These are phyloP conservation scores for Sergeia podlipaevii DNA, from an alignment of 208 protist species.

Conservation along the genomic window DNA sequence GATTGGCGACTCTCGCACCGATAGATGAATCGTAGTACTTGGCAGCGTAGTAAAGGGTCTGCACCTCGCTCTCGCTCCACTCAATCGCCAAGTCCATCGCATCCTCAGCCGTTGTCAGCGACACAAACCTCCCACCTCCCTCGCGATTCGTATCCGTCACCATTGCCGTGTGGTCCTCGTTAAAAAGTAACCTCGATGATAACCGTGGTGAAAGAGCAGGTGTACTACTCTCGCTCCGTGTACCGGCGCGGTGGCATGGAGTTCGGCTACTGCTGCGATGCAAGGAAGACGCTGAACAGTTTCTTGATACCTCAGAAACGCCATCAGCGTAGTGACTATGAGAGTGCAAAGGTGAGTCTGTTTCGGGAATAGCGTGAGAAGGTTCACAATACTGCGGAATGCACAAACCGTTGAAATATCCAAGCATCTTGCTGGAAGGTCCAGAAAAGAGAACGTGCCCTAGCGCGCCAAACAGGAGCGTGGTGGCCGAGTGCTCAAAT, in stretches of 20 bases:
- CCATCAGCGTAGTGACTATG: neutral
- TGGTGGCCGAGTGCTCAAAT: constrained; percentile 27
- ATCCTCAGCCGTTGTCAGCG: constrained; percentile 5
- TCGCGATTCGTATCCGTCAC: neutral
- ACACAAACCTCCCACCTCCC: neutral
- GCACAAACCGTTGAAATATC: constrained; percentile 49
- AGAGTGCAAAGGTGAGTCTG: neutral
- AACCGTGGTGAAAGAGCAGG: neutral
- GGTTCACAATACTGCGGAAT: constrained; percentile 18
- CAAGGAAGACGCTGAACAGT: no score
- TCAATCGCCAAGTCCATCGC: constrained; percentile 44
- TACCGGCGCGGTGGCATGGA: neutral
- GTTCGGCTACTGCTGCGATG: no score
- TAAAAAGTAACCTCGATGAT: constrained; percentile 7
- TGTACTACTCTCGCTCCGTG: neutral
- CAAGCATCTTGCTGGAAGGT: constrained; percentile 9
- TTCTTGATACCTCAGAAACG: neutral
- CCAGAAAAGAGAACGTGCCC: constrained; percentile 54
- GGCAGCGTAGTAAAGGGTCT: constrained; percentile 52
- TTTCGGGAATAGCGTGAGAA: constrained; percentile 10
- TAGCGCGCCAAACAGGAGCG: constrained; percentile 32
- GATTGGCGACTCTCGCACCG: constrained; percentile 5
- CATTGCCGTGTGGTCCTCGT: neutral
- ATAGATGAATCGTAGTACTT: constrained; percentile 50
- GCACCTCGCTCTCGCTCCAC: constrained; percentile 48